Evolutionary conservation across 2,329 filamentous ascomycete genomes (phyloP).

Genomic region (Triangularia verruculosa): DNA sequence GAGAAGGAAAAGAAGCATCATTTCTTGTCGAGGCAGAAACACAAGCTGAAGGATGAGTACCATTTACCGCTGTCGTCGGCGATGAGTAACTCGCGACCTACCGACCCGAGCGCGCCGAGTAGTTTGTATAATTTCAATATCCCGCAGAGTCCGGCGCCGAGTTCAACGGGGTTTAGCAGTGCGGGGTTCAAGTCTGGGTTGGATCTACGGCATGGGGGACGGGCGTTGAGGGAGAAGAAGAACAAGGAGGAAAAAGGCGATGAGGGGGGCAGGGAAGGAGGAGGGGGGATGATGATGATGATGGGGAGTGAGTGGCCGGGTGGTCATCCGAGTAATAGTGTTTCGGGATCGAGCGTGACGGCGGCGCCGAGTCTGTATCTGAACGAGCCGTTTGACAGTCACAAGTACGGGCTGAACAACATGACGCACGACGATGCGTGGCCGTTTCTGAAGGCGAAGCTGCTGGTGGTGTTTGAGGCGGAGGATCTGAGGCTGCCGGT

Average conservation of each 20-base stretch:
- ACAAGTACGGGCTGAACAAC: conserved; percentile 64
- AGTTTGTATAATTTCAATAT: conserved; percentile 77
- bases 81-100: conserved; percentile 71
- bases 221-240: conserved; percentile 76
- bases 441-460: conserved; percentile 73
- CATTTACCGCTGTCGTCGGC: conserved; percentile 71
- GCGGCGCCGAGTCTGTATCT: conserved; percentile 46
- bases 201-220: conserved; percentile 73
- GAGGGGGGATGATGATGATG: no score
- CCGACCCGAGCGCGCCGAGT: conserved; percentile 70
- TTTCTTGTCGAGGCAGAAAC: conserved; percentile 74
- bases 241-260: conserved; percentile 63
- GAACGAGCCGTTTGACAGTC: conserved; percentile 51
- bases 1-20: conserved; percentile 78
- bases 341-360: conserved; percentile 39
- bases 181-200: conserved; percentile 77
- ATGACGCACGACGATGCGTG: conserved; percentile 77
- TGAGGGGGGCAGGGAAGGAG: conserved; percentile 46
- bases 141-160: conserved; percentile 67
- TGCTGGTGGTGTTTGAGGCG: conserved; percentile 76
- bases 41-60: conserved; percentile 72
- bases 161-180: conserved; percentile 33
- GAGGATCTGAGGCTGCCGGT: conserved; percentile 77
- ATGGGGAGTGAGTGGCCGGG: conserved; percentile 49
- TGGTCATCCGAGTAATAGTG: conserved; percentile 50